Conservation (phyloP, 2,329 filamentous ascomycete species). For the Trichoderma breve region DNA sequence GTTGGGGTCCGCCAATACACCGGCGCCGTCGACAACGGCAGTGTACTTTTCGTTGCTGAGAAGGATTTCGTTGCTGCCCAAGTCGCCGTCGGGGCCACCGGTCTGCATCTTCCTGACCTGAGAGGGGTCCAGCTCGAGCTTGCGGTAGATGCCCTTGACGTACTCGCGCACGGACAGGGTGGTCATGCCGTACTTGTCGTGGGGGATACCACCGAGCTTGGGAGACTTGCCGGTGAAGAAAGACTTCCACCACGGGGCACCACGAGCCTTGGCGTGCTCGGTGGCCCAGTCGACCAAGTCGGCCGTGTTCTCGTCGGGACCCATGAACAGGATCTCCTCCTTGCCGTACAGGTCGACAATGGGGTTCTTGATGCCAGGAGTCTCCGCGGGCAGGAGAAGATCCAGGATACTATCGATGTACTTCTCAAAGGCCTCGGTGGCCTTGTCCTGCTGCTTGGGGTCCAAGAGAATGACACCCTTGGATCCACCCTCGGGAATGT, state of each 20-base stretch:
- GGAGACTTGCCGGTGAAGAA: conserved; percentile 99
- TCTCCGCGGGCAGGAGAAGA: conserved; percentile 81
- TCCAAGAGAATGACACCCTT: conserved; percentile 97
- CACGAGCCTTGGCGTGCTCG: conserved; percentile 80
- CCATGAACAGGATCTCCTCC: conserved; percentile 97
- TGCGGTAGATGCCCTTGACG: conserved; percentile 94
- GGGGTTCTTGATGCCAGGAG: conserved; percentile 97
- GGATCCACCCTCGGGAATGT: conserved; percentile 95
- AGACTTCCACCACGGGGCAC: conserved; percentile 98
- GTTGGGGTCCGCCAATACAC: conserved; percentile 89
- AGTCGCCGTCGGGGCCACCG: conserved; percentile 91
- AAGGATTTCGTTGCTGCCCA: conserved; percentile 96
- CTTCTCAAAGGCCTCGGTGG: conserved; percentile 92
- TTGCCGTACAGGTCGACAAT: conserved; percentile 95
- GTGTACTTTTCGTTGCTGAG: conserved; percentile 95
- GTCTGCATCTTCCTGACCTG: conserved; percentile 94
- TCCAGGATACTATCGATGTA: conserved; percentile 99
- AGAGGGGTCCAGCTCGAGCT: conserved; percentile 83
- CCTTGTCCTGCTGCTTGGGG: conserved; percentile 90
- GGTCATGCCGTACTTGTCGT: conserved; percentile 96
- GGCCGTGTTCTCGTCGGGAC: conserved; percentile 97
- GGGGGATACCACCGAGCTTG: conserved; percentile 91
- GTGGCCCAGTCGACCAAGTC: conserved; percentile 99
- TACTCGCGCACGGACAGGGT: conserved; percentile 95
- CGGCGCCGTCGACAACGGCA: conserved; percentile 91